Evolutionary conservation across 2,329 filamentous ascomycete species (phyloP).

Genomic region (Aureobasidium sp.): DNA sequence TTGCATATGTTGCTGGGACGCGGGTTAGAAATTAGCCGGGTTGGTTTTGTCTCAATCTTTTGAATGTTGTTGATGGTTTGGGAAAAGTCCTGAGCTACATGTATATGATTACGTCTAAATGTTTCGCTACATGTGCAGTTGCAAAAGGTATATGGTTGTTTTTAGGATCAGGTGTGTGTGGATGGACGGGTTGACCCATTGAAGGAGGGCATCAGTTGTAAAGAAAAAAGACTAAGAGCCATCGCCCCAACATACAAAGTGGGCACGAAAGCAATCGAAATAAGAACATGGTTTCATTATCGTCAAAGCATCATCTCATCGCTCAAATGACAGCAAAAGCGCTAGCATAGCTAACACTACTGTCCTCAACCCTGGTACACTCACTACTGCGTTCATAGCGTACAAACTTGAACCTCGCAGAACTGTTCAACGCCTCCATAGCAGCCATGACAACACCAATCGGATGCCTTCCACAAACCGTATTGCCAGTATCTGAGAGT

Average conservation of each 20-base stretch:
- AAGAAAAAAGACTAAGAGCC: too few relatives aligned
- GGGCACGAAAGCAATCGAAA: not conserved
- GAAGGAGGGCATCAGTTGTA: too few relatives aligned
- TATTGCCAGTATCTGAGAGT: conserved; percentile 69
- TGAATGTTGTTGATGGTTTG: too few relatives aligned
- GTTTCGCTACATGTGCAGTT: too few relatives aligned
- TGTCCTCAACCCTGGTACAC: conserved; percentile 59
- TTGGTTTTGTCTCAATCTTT: too few relatives aligned
- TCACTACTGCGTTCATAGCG: conserved; percentile 81
- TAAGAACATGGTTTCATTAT: not conserved
- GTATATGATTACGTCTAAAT: too few relatives aligned
- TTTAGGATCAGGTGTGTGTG: too few relatives aligned
- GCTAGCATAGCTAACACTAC: conserved; percentile 91
- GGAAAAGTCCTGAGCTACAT: too few relatives aligned
- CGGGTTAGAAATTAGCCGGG: not conserved
- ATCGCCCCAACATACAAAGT: too few relatives aligned
- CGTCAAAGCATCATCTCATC: not conserved
- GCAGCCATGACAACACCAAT: conserved; percentile 91
- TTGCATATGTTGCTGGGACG: conserved; percentile 1
- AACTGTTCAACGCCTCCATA: conserved; percentile 52
- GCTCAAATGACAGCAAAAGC: conserved; percentile 68
- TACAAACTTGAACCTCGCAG: conserved; percentile 60
- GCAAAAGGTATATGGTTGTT: too few relatives aligned
- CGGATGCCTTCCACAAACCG: conserved; percentile 88
- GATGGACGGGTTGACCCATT: too few relatives aligned